Conservation (phyloP, 2,329 filamentous ascomycete species). For the Trichoderma cornu-damae region DNA sequence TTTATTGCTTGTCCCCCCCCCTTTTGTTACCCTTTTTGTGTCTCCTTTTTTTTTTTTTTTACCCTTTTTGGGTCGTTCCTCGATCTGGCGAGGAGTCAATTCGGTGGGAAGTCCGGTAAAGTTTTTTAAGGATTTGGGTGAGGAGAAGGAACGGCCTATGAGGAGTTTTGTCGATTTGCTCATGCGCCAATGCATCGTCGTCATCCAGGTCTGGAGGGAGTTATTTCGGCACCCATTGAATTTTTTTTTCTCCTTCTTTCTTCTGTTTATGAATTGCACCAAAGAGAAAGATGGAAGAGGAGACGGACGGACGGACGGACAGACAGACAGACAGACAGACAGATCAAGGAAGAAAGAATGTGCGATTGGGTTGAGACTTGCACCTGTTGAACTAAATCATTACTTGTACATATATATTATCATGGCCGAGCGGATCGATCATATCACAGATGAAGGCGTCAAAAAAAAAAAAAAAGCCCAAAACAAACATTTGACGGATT, state of each 20-base stretch:
- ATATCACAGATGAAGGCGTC: too few species aligned
- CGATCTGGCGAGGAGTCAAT: background rate
- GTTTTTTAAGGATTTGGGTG: background rate
- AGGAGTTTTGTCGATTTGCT: constrained; percentile 2
- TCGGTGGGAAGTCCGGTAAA: background rate
- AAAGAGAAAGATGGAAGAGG: background rate
- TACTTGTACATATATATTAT: background rate
- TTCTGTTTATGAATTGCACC: background rate
- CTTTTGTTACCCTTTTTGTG: background rate
- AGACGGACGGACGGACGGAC: background rate
- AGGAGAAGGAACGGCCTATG: background rate
- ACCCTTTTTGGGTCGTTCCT: background rate
- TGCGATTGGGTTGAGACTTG: too few species aligned
- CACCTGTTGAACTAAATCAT: background rate
- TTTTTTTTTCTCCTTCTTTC: background rate
- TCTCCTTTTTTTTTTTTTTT: background rate
- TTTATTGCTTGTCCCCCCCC: too few species aligned
- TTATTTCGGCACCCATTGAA: background rate
- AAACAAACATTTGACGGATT: too few species aligned
- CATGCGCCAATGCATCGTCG: background rate
- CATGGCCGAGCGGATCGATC: too few species aligned
- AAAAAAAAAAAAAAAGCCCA: too few species aligned
- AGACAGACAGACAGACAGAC: background rate
- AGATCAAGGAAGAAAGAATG: too few species aligned
- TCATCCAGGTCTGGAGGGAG: constrained; percentile 1